A percentile compares a stretch with the other conserved stretches of the same genome.
Evolutionary conservation across 2,329 filamentous ascomycete genomes (phyloP).

Genomic region (Ascocoryne sarcoides): DNA sequence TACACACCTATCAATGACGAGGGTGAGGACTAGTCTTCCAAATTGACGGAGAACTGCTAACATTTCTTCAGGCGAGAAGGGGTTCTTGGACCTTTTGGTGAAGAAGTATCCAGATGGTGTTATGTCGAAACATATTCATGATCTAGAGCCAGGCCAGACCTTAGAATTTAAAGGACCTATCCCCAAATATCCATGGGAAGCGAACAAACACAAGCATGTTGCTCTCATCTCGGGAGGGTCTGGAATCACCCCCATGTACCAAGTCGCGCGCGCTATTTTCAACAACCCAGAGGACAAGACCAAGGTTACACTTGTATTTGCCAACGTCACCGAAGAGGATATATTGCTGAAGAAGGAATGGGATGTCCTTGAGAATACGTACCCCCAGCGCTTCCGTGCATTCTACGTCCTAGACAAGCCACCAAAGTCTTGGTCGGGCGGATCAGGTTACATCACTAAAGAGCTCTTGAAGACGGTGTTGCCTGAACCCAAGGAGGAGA

Average conservation of each 20-base stretch:
- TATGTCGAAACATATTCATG: conserved; percentile 86
- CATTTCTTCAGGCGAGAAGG: conserved; percentile 51
- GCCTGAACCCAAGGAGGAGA: conserved; percentile 81
- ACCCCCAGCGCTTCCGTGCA: conserved; percentile 87
- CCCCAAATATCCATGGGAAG: conserved; percentile 80
- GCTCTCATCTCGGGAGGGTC: conserved; percentile 87
- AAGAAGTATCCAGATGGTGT: conserved; percentile 86
- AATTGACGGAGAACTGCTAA: conserved; percentile 9
- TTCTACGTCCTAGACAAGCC: conserved; percentile 90
- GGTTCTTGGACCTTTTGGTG: conserved; percentile 79
- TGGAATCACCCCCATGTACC: conserved; percentile 97
- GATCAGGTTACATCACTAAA: conserved; percentile 77
- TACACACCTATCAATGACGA: conserved; percentile 92
- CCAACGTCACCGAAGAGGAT: conserved; percentile 82
- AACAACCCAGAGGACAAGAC: conserved; percentile 95
- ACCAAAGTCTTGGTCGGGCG: conserved; percentile 66
- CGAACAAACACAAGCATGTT: conserved; percentile 91
- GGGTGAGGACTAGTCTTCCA: conserved; percentile 35
- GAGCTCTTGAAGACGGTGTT: conserved; percentile 91
- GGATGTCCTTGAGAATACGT: conserved; percentile 82
- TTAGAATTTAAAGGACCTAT: conserved; percentile 93
- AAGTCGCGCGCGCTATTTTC: conserved; percentile 86
- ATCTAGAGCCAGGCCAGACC: conserved; percentile 69
- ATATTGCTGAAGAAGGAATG: conserved; percentile 86
- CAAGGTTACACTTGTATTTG: conserved; percentile 91